Evolutionary conservation across 2,329 filamentous ascomycete species (phyloP), one percentile per base, ranked within the genome.

Genomic region (Pestalotiopsis sp.): DNA sequence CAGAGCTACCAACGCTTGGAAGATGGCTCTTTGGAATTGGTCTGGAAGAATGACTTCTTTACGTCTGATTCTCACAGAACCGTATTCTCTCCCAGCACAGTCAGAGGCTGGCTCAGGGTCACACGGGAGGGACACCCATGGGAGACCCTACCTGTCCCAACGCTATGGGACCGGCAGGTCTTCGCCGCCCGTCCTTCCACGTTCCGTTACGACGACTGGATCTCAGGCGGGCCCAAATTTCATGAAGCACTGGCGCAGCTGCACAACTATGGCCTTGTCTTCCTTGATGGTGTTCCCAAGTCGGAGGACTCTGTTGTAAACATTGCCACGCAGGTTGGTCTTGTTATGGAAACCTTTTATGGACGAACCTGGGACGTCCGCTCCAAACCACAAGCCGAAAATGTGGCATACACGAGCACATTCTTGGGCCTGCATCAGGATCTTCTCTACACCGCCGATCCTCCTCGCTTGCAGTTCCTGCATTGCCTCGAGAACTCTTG

Each of bases 401-500:
- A 98, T 77, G 93, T 98, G 3, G 95, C 96, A 11, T 94, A 98
- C 81, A 98, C 95, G 1, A 91, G 88, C 75, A 87, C 91, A 63
- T 91, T 91, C 75, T 89, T 98, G 1, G 93, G 93, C 17, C 90
- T 98, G 62, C 96, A 99, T 82, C 96, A 97, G 88, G 96, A 98
- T 78, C 86, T 98, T 56, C 86, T 98, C 67, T 98, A 98, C 81
- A 91, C 96, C 80, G 82, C 87, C 14, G 88, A 93, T 64, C 90
- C 93, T 2, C 95, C 95, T 0, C 90, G 91, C 39, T 88, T 96
- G 65, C 95, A 99, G 80, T 84, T 98, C 27, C 88, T 98, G 3
- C 96, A 98, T 81, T 98, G 94, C 76, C 85, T 98, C 57, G 88
- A 92, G 71, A 97, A 97, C 75, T 91, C 90, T 1, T 91, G 90